Evolutionary conservation across 1,284 basidiomycete genomes (phyloP).

Genomic region (Ustilago crameri): DNA sequence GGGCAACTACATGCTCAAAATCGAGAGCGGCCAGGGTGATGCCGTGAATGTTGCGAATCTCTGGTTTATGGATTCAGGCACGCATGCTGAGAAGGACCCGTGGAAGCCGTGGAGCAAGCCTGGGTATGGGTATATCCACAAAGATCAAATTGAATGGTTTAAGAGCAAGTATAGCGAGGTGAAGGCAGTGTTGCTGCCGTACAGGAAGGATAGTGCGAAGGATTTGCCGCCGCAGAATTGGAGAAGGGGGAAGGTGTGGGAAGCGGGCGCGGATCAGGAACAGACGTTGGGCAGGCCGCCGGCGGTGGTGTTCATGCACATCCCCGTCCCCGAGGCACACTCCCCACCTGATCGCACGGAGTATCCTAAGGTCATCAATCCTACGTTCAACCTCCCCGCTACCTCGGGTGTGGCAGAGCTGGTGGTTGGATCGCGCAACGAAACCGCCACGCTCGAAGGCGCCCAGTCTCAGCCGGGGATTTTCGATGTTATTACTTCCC

Average conservation of each 20-base stretch:
- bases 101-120: constrained; percentile 49
- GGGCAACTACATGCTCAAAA: constrained; percentile 32
- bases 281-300: constrained; percentile 44
- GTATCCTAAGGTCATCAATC: not conserved
- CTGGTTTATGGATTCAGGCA: constrained; percentile 91
- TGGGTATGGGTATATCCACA: constrained; percentile 57
- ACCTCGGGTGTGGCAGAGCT: constrained; percentile 10
- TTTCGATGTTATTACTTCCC: constrained; percentile 48
- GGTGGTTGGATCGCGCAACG: constrained; percentile 43
- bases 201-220: constrained; percentile 43
- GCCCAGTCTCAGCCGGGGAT: constrained; percentile 58
- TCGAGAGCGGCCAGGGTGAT: constrained; percentile 26
- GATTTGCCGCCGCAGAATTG: constrained; percentile 35
- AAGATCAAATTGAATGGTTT: constrained; percentile 64
- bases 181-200: constrained; percentile 41
- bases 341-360: constrained; percentile 17
- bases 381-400: not conserved
- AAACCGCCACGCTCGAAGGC: constrained; percentile 41
- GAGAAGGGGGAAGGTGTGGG: constrained; percentile 20
- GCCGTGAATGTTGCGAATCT: constrained; percentile 85
- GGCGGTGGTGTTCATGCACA: constrained; percentile 63
- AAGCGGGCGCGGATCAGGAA: constrained; percentile 27
- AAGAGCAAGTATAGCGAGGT: constrained; percentile 18
- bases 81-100: constrained; percentile 57
- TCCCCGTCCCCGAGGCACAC: constrained; percentile 65